phyloP scores from a whole-genome alignment of 2,329 filamentous ascomycete species.

The Fusarium armeniacum region DNA sequence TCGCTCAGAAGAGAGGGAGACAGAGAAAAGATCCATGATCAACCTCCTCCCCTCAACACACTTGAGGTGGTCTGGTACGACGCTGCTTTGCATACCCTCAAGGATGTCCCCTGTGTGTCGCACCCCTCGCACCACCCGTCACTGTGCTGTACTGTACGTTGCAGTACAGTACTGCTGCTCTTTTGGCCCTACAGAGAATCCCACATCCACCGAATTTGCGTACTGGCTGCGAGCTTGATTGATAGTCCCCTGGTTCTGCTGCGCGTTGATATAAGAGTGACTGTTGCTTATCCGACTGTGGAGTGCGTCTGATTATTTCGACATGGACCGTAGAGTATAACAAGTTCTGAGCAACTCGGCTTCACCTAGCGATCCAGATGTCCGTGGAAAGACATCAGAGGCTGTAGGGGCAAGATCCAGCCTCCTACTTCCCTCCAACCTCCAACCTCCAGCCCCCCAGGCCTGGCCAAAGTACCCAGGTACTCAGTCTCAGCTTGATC shows the following conservation, averaged over 20 bases:
- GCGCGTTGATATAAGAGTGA: conserved; percentile 49
- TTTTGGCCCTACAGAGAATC: conserved; percentile 43
- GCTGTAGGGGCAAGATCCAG: conserved; percentile 25
- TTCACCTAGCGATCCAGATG: conserved; percentile 11
- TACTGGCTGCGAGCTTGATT: conserved; percentile 40
- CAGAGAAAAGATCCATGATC: conserved; percentile 46
- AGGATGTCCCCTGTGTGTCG: conserved; percentile 33
- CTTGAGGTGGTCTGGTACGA: conserved; percentile 50
- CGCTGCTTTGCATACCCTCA: conserved; percentile 52
- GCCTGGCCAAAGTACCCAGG: conserved; percentile 10
- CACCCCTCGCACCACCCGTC: conserved; percentile 50
- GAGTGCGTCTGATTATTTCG: conserved; percentile 25
- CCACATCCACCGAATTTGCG: conserved; percentile 48
- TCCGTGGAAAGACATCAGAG: conserved; percentile 29
- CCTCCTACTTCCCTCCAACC: conserved; percentile 13
- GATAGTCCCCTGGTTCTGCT: conserved; percentile 44
- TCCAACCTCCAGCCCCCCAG: background rate
- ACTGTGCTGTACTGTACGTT: conserved; percentile 18
- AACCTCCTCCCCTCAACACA: conserved; percentile 44
- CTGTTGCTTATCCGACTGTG: conserved; percentile 49
- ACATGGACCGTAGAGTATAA: conserved; percentile 10
- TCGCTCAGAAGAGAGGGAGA: conserved; percentile 35
- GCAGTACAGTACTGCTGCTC: conserved; percentile 21
- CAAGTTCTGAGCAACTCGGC: conserved; percentile 2
- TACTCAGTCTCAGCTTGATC: conserved; percentile 34